These are phyloP conservation scores for Adansonia gregorii DNA, from an alignment of 441 rosid genomes.

Conservation along the genomic window DNA sequence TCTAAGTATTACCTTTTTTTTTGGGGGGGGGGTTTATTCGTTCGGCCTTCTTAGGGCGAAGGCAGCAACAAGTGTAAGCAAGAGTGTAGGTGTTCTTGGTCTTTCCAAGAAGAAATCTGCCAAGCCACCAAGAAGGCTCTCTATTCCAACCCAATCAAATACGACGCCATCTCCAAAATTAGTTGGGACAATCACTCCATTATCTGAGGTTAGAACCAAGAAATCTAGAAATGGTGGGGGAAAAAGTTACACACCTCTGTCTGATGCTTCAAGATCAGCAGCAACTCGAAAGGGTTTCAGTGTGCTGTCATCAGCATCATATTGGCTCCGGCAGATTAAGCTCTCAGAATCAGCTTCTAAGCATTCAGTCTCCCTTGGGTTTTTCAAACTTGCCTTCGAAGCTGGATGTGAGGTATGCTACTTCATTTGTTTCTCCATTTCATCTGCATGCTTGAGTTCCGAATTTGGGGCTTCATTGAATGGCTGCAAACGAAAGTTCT, in stretches of 20 bases:
- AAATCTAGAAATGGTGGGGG: conserved; percentile 42
- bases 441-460: neutral
- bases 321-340: conserved; percentile 82
- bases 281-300: conserved; percentile 48
- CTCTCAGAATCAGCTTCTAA: conserved; percentile 72
- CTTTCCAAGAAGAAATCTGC: conserved; percentile 68
- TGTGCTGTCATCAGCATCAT: conserved; percentile 56
- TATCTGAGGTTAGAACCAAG: conserved; percentile 57
- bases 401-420: conserved; percentile 86
- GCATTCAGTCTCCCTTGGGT: conserved; percentile 79
- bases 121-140: conserved; percentile 85
- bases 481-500: neutral
- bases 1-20: too few relatives aligned
- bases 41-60: conserved; percentile 44
- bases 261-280: conserved; percentile 53
- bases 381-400: conserved; percentile 83
- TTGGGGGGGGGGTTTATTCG: conserved; percentile 3
- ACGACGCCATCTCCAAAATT: conserved; percentile 41
- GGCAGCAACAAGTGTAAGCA: conserved; percentile 58
- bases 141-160: conserved; percentile 63
- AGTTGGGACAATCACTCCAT: conserved; percentile 50
- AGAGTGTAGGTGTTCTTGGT: conserved; percentile 72
- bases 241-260: conserved; percentile 58
- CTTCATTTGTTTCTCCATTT: neutral
- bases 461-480: neutral